These are phyloP conservation scores for Phytophthora ohioensis DNA, from an alignment of 352 stramenopile genomes.

Conservation along the genomic window DNA sequence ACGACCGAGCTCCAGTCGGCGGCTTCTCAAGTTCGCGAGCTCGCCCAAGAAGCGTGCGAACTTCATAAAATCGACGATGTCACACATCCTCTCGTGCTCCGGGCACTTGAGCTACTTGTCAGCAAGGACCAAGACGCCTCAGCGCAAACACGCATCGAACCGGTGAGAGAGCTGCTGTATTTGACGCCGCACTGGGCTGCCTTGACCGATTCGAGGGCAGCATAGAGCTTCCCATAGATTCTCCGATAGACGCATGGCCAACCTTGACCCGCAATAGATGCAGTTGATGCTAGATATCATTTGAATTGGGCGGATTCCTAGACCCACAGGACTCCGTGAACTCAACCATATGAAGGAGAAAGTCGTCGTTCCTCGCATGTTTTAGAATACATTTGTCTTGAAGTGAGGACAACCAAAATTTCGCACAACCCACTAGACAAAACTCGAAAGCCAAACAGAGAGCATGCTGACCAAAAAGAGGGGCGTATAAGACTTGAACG, in stretches of 20 bases:
- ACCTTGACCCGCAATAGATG: no score
- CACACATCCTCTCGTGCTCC: constrained; percentile 52
- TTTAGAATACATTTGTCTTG: no score
- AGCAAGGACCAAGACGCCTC: constrained; percentile 2
- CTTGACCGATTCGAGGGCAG: constrained; percentile 21
- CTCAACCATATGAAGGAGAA: no score
- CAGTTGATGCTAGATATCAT: constrained; percentile 1
- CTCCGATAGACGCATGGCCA: constrained; percentile 10
- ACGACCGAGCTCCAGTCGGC: constrained; percentile 33
- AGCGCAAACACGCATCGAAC: not conserved
- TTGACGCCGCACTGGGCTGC: constrained; percentile 58
- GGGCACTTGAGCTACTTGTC: constrained; percentile 44
- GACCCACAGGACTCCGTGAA: no score
- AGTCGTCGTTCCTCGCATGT: no score
- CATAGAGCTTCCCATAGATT: constrained; percentile 7
- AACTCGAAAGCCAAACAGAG: no score
- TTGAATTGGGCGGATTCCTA: no score
- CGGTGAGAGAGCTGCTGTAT: constrained; percentile 49
- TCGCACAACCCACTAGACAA: no score
- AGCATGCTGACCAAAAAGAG: no score
- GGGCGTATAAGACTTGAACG: no score
- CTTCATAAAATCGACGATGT: constrained; percentile 28
- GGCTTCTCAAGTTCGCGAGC: constrained; percentile 26
- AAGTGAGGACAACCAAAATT: no score
- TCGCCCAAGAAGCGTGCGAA: constrained; percentile 35